Evolutionary conservation across 768 basidiomycete species (phyloP).

Genomic region (Neoboletus brunneissimus): DNA sequence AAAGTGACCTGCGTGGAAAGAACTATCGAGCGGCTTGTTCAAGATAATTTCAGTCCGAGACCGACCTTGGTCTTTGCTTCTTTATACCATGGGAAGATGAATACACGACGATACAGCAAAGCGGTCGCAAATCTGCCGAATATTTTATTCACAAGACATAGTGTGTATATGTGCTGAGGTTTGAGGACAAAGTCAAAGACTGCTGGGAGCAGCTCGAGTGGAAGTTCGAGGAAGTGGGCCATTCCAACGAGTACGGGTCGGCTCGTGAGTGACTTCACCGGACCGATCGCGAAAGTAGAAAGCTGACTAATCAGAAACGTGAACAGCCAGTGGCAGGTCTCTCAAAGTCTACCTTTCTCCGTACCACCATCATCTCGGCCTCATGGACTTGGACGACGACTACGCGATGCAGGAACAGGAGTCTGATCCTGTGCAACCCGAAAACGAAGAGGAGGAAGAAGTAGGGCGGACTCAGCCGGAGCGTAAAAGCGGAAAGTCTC

Average conservation of each 20-base stretch:
- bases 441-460: slow-evolving; percentile 42
- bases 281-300: not conserved
- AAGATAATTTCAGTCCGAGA: not conserved
- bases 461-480: slow-evolving; percentile 24
- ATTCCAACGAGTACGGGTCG: slow-evolving; percentile 15
- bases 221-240: slow-evolving; percentile 53
- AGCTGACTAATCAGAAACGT: slow-evolving; percentile 25
- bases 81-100: slow-evolving; percentile 71
- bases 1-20: slow-evolving; percentile 45
- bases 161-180: slow-evolving; percentile 47
- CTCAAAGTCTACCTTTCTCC: slow-evolving; percentile 12
- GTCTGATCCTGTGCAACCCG: slow-evolving; percentile 28
- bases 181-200: slow-evolving; percentile 51
- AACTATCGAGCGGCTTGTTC: not conserved
- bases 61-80: slow-evolving; percentile 59
- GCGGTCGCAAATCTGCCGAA: slow-evolving; percentile 53
- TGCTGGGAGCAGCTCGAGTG: slow-evolving; percentile 59
- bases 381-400: slow-evolving; percentile 37
- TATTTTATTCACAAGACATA: slow-evolving; percentile 56
- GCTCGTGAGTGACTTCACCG: too few relatives aligned
- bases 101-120: slow-evolving; percentile 54
- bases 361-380: slow-evolving; percentile 28
- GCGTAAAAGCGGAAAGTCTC: slow-evolving; percentile 23
- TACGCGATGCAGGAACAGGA: slow-evolving; percentile 28
- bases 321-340: not conserved